Percentiles rank a stretch among this genome's conserved stretches.
These are phyloP conservation scores for Pisolithus marmoratus DNA, from an alignment of 768 basidiomycete species.

Conservation along the genomic window DNA sequence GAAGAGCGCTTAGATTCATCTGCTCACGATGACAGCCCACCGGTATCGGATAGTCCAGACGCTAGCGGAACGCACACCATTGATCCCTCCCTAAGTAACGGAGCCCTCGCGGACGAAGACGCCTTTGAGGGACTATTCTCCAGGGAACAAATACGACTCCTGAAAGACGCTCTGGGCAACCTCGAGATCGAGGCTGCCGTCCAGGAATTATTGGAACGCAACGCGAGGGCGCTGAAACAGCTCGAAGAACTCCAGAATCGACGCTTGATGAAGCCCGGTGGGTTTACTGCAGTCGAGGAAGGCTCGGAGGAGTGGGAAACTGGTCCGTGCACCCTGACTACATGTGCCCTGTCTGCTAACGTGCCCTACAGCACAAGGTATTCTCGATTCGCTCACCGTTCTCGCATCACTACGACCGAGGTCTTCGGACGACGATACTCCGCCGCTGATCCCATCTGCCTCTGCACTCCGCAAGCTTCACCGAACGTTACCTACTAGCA, in stretches of 20 bases:
- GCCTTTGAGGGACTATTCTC: slow-evolving; percentile 52
- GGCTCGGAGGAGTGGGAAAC: slow-evolving; percentile 81
- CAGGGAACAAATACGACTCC: slow-evolving; percentile 44
- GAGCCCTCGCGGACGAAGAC: slow-evolving; percentile 28
- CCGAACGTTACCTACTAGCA: slow-evolving; percentile 55
- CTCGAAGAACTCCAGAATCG: slow-evolving; percentile 60
- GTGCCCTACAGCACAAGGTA: slow-evolving; percentile 54
- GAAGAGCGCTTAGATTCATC: slow-evolving; percentile 19
- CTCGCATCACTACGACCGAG: slow-evolving; percentile 72
- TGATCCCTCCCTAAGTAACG: slow-evolving; percentile 4
- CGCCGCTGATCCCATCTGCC: slow-evolving; percentile 57
- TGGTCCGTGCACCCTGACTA: slow-evolving; percentile 42
- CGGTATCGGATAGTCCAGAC: slow-evolving; percentile 2
- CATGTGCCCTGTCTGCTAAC: slow-evolving; percentile 10
- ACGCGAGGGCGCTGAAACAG: slow-evolving; percentile 54
- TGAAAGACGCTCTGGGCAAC: slow-evolving; percentile 57
- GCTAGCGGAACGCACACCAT: slow-evolving; percentile 7
- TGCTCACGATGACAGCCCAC: not conserved
- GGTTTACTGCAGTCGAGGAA: slow-evolving; percentile 47
- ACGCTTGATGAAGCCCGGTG: slow-evolving; percentile 45
- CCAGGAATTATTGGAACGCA: slow-evolving; percentile 61
- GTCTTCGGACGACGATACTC: slow-evolving; percentile 32
- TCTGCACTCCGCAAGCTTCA: slow-evolving; percentile 66
- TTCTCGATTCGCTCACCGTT: slow-evolving; percentile 61
- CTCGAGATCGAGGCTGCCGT: slow-evolving; percentile 67